Conservation (phyloP, 192 early-diverging fungal species). For the Powellomyces hirtus region DNA sequence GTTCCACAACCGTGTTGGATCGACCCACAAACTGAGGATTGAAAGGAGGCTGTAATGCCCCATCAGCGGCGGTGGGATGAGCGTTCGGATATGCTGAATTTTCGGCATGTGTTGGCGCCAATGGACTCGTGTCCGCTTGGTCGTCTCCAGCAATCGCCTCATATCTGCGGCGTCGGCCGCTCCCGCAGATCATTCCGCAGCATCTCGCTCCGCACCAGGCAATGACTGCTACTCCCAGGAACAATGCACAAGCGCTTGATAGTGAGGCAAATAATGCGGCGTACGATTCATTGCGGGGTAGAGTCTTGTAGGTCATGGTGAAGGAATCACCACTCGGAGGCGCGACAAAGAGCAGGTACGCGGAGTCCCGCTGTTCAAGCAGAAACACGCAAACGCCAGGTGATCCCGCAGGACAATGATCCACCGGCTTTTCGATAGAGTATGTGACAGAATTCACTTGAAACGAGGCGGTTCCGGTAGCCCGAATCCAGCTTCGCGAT, state of each 20-base stretch:
- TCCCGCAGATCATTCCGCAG: constrained; percentile 13
- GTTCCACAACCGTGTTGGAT: not conserved
- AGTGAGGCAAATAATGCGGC: constrained; percentile 16
- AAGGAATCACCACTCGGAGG: constrained; percentile 9
- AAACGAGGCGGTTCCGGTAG: constrained; percentile 5
- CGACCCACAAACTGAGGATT: not conserved
- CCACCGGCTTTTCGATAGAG: constrained; percentile 3
- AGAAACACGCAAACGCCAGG: not conserved
- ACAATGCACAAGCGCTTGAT: not conserved
- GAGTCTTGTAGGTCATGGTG: constrained; percentile 7
- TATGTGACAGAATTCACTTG: constrained; percentile 10
- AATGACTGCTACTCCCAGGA: not conserved
- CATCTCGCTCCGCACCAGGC: constrained; percentile 14
- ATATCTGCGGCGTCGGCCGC: not conserved
- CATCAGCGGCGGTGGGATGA: not conserved
- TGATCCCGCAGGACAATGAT: not conserved
- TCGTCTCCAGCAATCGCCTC: not conserved
- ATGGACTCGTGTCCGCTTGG: not conserved
- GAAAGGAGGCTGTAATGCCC: not conserved
- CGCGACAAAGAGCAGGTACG: constrained; percentile 17
- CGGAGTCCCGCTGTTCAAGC: not conserved
- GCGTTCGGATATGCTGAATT: not conserved
- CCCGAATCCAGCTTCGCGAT: not conserved
- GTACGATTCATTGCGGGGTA: constrained; percentile 2
- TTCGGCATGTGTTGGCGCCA: not conserved